Percentiles rank a stretch among this genome's conserved stretches.
phyloP scores from a whole-genome alignment of 805 yeast genomes.

The Yamadazyma endophytica region DNA sequence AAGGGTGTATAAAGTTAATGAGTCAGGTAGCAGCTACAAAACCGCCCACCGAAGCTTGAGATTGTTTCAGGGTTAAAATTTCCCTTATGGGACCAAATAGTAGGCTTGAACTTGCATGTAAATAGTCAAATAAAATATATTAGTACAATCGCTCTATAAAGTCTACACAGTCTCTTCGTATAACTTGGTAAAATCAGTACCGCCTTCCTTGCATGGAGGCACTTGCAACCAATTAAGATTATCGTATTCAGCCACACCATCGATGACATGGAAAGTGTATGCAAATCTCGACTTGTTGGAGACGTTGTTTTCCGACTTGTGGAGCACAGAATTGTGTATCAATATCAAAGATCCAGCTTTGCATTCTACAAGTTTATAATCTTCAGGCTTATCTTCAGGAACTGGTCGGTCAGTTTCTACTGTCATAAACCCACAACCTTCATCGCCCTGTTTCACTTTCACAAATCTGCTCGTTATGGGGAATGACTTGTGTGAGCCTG shows the following conservation, averaged over 20 bases:
- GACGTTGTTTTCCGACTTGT: conserved; percentile 60
- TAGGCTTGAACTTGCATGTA: neutral
- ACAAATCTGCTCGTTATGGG: conserved; percentile 63
- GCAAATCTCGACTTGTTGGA: conserved; percentile 62
- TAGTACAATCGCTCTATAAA: neutral
- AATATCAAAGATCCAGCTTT: conserved; percentile 69
- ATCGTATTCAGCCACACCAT: conserved; percentile 61
- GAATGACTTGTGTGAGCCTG: conserved; percentile 62
- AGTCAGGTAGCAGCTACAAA: conserved; percentile 44
- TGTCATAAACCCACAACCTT: conserved; percentile 56
- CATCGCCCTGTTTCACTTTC: conserved; percentile 41
- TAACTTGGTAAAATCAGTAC: conserved; percentile 53
- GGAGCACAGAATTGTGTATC: conserved; percentile 69
- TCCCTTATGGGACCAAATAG: no score
- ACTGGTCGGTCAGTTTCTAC: conserved; percentile 18
- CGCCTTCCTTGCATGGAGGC: conserved; percentile 57
- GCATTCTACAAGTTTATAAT: conserved; percentile 53
- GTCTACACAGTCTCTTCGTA: conserved; percentile 9
- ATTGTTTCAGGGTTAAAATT: no score
- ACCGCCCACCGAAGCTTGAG: neutral
- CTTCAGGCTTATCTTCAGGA: conserved; percentile 26
- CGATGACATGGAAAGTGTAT: conserved; percentile 76
- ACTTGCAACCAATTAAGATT: conserved; percentile 72
- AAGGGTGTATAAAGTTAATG: conserved; percentile 67
- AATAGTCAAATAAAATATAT: neutral